Conservation (phyloP, 495 filamentous ascomycete genomes). For the Trichoderma asperelloides region DNA sequence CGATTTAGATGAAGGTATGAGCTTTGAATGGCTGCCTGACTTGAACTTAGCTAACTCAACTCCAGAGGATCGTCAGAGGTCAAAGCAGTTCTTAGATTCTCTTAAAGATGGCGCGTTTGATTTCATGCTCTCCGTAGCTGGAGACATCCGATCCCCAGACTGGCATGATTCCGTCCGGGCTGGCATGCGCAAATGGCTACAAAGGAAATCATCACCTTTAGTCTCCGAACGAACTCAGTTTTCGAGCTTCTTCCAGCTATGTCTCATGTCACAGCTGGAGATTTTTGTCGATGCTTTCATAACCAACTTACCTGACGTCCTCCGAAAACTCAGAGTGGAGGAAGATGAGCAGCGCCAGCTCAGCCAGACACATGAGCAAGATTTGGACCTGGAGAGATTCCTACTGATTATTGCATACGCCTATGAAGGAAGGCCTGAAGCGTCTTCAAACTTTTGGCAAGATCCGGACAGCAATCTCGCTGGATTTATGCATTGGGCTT, state of each 20-base stretch:
- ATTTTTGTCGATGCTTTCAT: slow-evolving; percentile 83
- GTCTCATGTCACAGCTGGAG: slow-evolving; percentile 74
- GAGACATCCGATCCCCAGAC: slow-evolving; percentile 58
- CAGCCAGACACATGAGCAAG: slow-evolving; percentile 63
- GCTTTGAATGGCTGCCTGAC: background rate
- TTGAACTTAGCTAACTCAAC: slow-evolving; percentile 15
- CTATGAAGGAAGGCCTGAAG: slow-evolving; percentile 74
- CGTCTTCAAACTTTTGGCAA: slow-evolving; percentile 79
- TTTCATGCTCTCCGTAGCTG: slow-evolving; percentile 75
- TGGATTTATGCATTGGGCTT: slow-evolving; percentile 94
- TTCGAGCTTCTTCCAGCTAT: slow-evolving; percentile 51
- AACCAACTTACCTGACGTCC: slow-evolving; percentile 85
- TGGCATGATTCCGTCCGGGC: slow-evolving; percentile 75
- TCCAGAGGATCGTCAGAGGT: slow-evolving; percentile 56
- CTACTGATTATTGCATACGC: slow-evolving; percentile 84
- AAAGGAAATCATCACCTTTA: slow-evolving; percentile 63
- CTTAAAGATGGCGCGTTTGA: slow-evolving; percentile 87
- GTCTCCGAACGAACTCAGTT: slow-evolving; percentile 52
- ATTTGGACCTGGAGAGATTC: slow-evolving; percentile 80
- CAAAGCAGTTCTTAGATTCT: slow-evolving; percentile 62
- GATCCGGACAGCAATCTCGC: slow-evolving; percentile 82
- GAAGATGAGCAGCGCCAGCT: slow-evolving; percentile 79
- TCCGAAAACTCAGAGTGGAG: slow-evolving; percentile 75
- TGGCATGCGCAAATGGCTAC: slow-evolving; percentile 64
- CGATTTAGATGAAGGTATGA: slow-evolving; percentile 38